These are phyloP conservation scores for Salix suchowensis DNA, from an alignment of 345 rosid species.

Conservation along the genomic window DNA sequence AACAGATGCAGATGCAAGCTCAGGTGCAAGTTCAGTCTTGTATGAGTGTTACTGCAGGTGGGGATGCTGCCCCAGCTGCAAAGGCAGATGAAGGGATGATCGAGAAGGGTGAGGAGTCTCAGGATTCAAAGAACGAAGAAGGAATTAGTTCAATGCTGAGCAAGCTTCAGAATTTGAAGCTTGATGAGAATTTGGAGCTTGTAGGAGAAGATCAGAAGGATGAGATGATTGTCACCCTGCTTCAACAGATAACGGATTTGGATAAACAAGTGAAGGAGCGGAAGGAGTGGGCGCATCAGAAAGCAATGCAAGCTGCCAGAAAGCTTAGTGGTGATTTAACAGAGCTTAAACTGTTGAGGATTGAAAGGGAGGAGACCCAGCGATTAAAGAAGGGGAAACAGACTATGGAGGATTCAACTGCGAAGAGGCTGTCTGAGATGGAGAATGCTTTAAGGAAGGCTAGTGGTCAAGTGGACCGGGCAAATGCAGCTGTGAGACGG, in stretches of 20 bases:
- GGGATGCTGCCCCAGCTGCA: constrained; percentile 25
- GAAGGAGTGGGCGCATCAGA: constrained; percentile 94
- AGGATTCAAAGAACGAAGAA: constrained; percentile 40
- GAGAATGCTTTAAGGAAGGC: constrained; percentile 84
- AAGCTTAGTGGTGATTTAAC: constrained; percentile 73
- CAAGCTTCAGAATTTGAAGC: constrained; percentile 71
- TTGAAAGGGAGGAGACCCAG: constrained; percentile 82
- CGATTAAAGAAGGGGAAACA: constrained; percentile 79
- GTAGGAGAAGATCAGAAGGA: constrained; percentile 64
- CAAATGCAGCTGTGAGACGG: constrained; percentile 63
- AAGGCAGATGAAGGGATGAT: constrained; percentile 22
- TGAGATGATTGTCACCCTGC: constrained; percentile 57
- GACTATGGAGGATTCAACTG: constrained; percentile 69
- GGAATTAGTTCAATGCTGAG: constrained; percentile 52
- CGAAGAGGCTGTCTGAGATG: constrained; percentile 75
- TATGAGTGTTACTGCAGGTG: constrained; percentile 31
- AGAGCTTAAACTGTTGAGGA: constrained; percentile 75
- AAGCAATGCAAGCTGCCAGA: constrained; percentile 96
- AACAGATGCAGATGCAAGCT: constrained; percentile 39
- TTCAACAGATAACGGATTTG: constrained; percentile 65
- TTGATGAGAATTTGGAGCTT: constrained; percentile 62
- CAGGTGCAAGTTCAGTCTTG: constrained; percentile 37
- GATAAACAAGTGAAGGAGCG: constrained; percentile 79
- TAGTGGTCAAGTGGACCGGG: constrained; percentile 69
- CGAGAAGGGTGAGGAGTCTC: constrained; percentile 47